These are phyloP conservation scores for Pyrenopolyporus hunteri DNA, from an alignment of 495 filamentous ascomycete genomes.

Conservation along the genomic window DNA sequence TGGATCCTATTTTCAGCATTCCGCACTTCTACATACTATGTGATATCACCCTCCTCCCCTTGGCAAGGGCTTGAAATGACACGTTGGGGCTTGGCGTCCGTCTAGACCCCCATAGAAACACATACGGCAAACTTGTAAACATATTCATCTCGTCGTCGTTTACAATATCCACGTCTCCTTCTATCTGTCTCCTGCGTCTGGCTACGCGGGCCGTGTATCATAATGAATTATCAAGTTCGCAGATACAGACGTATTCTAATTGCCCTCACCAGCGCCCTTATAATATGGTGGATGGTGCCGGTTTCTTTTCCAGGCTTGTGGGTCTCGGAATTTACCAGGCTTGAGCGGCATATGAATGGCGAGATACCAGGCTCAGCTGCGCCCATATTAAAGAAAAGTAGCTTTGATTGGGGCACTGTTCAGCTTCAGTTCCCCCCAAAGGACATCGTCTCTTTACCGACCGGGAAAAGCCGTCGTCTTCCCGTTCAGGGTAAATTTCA, in stretches of 20 bases:
- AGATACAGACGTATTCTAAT: conserved; percentile 11
- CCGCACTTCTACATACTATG: no score
- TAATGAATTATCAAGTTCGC: conserved; percentile 3
- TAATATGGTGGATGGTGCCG: conserved; percentile 33
- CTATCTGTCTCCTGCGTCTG: neutral
- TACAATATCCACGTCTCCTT: neutral
- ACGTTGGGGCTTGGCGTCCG: neutral
- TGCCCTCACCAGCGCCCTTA: conserved; percentile 15
- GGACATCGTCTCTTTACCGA: conserved; percentile 66
- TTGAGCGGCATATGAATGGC: conserved; percentile 45
- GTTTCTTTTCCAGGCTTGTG: conserved; percentile 9
- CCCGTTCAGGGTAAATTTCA: conserved; percentile 73
- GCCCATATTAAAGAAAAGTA: conserved; percentile 14
- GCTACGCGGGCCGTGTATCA: neutral
- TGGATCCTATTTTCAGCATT: neutral
- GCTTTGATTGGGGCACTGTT: conserved; percentile 64
- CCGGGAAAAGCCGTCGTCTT: conserved; percentile 50
- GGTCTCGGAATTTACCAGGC: conserved; percentile 32
- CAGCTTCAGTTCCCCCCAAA: conserved; percentile 63
- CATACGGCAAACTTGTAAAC: no score
- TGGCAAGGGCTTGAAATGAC: neutral
- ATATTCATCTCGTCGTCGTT: neutral
- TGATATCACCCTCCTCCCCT: neutral
- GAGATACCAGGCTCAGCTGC: neutral
- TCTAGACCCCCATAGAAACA: no score